Evolutionary conservation across 345 rosid genomes (phyloP).

Genomic region (Eucalyptus urophylla): DNA sequence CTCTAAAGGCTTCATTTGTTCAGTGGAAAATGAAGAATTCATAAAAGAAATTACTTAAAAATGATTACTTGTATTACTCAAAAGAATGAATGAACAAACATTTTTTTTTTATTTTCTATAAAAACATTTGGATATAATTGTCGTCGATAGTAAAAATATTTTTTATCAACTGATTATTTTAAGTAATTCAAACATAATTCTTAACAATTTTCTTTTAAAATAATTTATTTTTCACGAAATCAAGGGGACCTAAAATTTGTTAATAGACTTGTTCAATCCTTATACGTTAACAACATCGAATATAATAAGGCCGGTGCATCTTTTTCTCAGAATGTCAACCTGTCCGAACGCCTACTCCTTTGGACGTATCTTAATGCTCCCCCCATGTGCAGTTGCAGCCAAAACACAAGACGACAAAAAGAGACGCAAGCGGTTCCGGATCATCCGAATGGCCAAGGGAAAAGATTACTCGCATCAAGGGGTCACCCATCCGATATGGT

Average conservation of each 20-base stretch:
- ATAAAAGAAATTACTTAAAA: neutral
- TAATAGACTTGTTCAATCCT: neutral
- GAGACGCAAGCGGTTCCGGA: neutral
- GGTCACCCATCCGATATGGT: neutral
- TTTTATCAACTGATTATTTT: neutral
- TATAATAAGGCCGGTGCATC: neutral
- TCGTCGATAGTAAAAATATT: neutral
- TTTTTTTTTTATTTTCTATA: neutral
- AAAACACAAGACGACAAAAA: neutral
- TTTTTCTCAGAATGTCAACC: neutral
- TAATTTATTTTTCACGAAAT: neutral
- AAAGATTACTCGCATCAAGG: neutral
- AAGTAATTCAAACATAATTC: neutral
- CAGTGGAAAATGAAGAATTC: rapidly evolving
- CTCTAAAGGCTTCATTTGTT: neutral
- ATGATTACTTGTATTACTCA: neutral
- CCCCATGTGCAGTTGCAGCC: neutral
- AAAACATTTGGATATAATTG: neutral
- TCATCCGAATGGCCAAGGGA: neutral
- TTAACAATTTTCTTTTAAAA: neutral
- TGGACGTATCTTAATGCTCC: neutral
- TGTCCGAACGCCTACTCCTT: neutral
- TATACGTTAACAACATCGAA: neutral
- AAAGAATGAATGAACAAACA: neutral
- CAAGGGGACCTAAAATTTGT: neutral